These are phyloP conservation scores for Cladosporium halotolerans DNA, from an alignment of 2,329 filamentous ascomycete genomes.

Conservation along the genomic window DNA sequence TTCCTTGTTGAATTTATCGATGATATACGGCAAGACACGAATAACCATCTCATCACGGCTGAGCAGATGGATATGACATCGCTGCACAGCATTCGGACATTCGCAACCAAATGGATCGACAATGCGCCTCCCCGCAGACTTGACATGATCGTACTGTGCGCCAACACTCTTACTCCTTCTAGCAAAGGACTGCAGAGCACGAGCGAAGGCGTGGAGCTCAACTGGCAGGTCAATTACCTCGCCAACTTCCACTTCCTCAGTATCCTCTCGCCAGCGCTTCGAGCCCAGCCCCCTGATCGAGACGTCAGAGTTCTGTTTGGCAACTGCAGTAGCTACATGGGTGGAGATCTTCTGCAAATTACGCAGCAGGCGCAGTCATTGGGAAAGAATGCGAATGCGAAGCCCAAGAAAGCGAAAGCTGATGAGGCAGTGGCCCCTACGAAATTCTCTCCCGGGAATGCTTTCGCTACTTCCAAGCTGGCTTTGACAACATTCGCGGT, in stretches of 20 bases:
- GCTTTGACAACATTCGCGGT: constrained; percentile 84
- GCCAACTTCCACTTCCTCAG: constrained; percentile 92
- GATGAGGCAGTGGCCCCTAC: constrained; percentile 20
- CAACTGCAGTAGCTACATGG: constrained; percentile 84
- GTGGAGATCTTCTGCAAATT: constrained; percentile 60
- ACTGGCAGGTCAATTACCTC: constrained; percentile 92
- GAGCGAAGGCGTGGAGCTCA: constrained; percentile 74
- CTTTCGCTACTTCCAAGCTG: constrained; percentile 51
- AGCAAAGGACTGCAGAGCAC: constrained; percentile 56
- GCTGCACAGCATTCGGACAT: constrained; percentile 82
- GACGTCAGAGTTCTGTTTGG: constrained; percentile 84
- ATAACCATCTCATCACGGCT: constrained; percentile 86
- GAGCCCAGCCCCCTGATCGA: constrained; percentile 85
- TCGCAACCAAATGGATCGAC: constrained; percentile 97
- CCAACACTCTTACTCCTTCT: constrained; percentile 66
- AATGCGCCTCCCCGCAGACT: constrained; percentile 82
- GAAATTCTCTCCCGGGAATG: constrained; percentile 38
- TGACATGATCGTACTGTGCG: constrained; percentile 87
- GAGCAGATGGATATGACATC: constrained; percentile 88
- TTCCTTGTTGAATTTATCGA: constrained; percentile 92
- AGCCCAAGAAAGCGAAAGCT: constrained; percentile 43
- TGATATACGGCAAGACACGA: constrained; percentile 68
- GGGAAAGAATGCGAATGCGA: constrained; percentile 47
- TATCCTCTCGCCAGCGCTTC: constrained; percentile 82
- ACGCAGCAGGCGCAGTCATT: constrained; percentile 37